Evolutionary conservation across 169 alveolate species (phyloP), one percentile per base, ranked within the genome.

Genomic region (Besnoitia besnoiti): DNA sequence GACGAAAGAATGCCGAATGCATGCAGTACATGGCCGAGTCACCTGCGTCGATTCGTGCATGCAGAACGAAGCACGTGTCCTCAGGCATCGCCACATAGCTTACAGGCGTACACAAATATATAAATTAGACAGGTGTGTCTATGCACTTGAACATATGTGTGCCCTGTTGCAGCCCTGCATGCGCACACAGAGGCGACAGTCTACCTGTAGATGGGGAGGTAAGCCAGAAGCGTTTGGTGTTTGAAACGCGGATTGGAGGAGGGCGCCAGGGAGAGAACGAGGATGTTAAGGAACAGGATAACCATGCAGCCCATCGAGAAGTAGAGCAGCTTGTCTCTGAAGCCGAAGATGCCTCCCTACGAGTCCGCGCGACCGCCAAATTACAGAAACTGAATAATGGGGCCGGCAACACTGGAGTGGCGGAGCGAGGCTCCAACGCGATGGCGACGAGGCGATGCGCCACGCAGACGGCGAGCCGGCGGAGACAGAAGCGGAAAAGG

Each of bases 191-290:
- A n/a, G n/a, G n/a, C n/a, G 21, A n/a, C 4, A n/a, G 12, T 30
- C 21, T 30, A 61, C 77, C 77, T 10, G 77, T 61, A 61, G 77
- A 61, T 61, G 37, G 77, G 77, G 77, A 61, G 77, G 21, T 61
- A 61, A 4, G 77, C 77, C 8, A 61, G 30, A 61, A 61, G 77
- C 14, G 77, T 61, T 7, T 61, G 40, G 5, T 61, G 8, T 61
- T n/a, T 8, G 77, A 14, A 61, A 30, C 37, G 30, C 37, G 77
- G 77, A 61, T 61, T 61, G 8, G 77, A 61, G 77, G 77, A 8
- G 10, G 30, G 30, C 33, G 40, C 37, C 77, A n/a, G 37, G 21
- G 77, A 19, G 40, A 61, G 77, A n/a, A 61, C 37, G 10, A 61
- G 37, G 33, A 61, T n/a, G 77, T 61, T 61, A 27, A 61, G 30